Base-by-base conservation (phyloP, 371 early-diverging fungal species). In the Rhizopus sp. region DNA sequence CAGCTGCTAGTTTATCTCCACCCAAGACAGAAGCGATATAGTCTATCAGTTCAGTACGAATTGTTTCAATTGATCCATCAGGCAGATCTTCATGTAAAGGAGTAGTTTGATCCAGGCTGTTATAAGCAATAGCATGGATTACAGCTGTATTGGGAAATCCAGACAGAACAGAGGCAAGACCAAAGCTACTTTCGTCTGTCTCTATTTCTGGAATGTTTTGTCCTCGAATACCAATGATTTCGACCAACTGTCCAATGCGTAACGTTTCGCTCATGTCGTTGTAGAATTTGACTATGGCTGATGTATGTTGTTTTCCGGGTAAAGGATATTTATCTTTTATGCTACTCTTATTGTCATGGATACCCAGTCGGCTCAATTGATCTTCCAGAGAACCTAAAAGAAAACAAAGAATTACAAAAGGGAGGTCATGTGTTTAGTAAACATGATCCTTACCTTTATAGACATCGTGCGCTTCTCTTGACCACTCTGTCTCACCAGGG, bases 401-500 rank as follows among this genome's bases (percentile, higher is more conserved):
- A 39, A 30, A 12, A 10, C 5, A 35, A 23, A 7, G 10, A 47
- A 47, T 29, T 12, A 44, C 9, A 17, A 38, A 29, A 12, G 35
- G 4, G 16, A 17, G 23, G 23, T 35, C 37, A 16, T 50, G 30
- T 7, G 29, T 23, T 10, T 3, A 13, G n/a, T 30, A 23, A 13
- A 40, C 23, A 8, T 13, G 8, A 15, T 13, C 39, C 37, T 35
- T 61, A 62, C 62, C 56, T 9, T 41, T 48, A 42, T 42, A 41
- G 10, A 34, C 12, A 32, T 44, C 45, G 17, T 62, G 38, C 4
- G 62, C 62, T 30, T 62, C 53, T 50, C 69, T 78, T 17, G 66
- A 53, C 88, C 86, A 85, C 3, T 51, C 17, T 1, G 80, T 75
- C 48, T 84, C 85, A 33, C 86, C 86, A 16, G 88, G 88, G 37